phyloP scores from a whole-genome alignment of 106 monocot genomes.

The Dioscorea zingiberensis region DNA sequence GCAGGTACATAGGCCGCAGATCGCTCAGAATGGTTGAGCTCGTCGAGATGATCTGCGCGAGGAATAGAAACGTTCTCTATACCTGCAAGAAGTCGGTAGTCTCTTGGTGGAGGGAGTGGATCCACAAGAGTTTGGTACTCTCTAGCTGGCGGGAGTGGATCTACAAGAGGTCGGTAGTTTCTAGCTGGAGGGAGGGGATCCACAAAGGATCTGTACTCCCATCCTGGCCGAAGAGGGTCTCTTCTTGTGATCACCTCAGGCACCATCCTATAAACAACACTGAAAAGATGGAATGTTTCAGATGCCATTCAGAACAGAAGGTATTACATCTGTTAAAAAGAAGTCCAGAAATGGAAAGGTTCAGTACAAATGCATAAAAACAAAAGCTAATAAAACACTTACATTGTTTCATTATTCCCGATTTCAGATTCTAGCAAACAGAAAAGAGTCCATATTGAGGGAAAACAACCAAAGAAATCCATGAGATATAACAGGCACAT shows the following conservation, averaged over 20 bases:
- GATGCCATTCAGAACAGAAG: neutral
- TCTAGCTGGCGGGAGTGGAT: neutral
- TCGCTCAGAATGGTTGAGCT: neutral
- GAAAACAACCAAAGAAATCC: too few relatives aligned
- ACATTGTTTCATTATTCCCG: neutral
- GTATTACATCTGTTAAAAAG: neutral
- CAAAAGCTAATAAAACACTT: neutral
- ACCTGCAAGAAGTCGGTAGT: constrained; percentile 1
- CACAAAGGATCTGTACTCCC: constrained; percentile 5
- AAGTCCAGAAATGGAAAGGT: neutral
- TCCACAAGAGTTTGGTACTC: neutral
- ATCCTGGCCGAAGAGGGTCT: neutral
- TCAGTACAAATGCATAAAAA: neutral
- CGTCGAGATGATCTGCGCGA: neutral
- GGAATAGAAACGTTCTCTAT: constrained; percentile 1
- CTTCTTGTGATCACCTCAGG: constrained; percentile 1
- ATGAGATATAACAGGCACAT: too few relatives aligned
- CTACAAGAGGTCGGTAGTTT: constrained; percentile 4
- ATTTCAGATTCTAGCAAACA: neutral
- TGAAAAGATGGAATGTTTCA: neutral
- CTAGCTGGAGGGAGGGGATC: neutral
- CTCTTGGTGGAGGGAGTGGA: neutral
- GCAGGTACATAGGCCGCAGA: neutral
- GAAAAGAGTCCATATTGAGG: too few relatives aligned
- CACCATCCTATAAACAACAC: constrained; percentile 7